These are phyloP conservation scores for Termitomyces heimii DNA, from an alignment of 768 basidiomycete genomes.

Conservation along the genomic window DNA sequence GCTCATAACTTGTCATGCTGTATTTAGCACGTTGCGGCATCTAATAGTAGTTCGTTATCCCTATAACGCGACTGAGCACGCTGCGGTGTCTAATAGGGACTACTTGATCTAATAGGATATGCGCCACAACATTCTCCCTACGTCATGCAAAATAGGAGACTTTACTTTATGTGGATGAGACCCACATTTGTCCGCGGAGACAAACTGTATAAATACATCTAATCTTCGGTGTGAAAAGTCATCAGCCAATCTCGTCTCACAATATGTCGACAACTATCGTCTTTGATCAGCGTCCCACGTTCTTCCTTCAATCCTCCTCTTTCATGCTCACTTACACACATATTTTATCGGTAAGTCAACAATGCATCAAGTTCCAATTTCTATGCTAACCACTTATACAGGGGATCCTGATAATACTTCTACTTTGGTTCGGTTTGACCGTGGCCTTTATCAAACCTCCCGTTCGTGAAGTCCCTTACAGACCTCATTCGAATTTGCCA, in stretches of 20 bases:
- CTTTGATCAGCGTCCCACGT: not conserved
- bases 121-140: not conserved
- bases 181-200: not conserved
- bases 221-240: not conserved
- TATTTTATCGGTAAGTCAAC: not conserved
- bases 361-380: not conserved
- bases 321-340: not conserved
- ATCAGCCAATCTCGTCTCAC: not conserved
- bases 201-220: not conserved
- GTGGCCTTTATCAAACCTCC: slow-evolving; percentile 3
- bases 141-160: slow-evolving; percentile 1
- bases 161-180: not conserved
- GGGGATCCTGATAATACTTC: not conserved
- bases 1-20: too few species aligned
- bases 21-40: too few species aligned
- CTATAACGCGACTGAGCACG: too few species aligned
- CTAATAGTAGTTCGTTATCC: too few species aligned
- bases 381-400: not conserved
- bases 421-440: not conserved
- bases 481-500: not conserved
- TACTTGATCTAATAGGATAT: too few species aligned
- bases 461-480: not conserved
- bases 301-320: not conserved
- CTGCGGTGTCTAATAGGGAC: too few species aligned
- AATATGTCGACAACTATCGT: not conserved